Evolutionary conservation across 148 eudicot species (phyloP).

Genomic region (Camellia sinensis): DNA sequence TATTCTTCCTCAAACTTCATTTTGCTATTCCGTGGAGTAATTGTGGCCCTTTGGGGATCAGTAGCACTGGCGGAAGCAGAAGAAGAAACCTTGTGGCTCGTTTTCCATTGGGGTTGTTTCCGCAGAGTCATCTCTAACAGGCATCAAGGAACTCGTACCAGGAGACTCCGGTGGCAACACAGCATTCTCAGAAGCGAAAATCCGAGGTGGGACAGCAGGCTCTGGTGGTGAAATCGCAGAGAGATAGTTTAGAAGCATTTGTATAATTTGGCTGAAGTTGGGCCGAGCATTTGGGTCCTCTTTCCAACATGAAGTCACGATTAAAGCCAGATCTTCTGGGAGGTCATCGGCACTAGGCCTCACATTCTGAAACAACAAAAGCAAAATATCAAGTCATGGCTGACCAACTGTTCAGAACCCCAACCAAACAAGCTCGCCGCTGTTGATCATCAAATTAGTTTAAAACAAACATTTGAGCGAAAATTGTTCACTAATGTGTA

Average conservation of each 20-base stretch:
- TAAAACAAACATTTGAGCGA: too few species aligned
- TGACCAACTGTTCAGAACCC: background rate
- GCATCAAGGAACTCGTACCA: slow-evolving; percentile 82
- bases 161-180: slow-evolving; percentile 86
- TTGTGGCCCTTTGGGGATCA: slow-evolving; percentile 12
- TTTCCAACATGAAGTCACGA: slow-evolving; percentile 84
- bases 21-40: background rate
- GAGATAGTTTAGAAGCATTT: slow-evolving; percentile 70
- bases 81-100: slow-evolving; percentile 55
- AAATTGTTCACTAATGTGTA: too few species aligned
- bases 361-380: slow-evolving; percentile 48
- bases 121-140: slow-evolving; percentile 45
- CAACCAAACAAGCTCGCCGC: background rate
- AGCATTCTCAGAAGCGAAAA: slow-evolving; percentile 63
- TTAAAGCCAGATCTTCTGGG: slow-evolving; percentile 72
- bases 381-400: background rate
- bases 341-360: slow-evolving; percentile 88
- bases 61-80: slow-evolving; percentile 61
- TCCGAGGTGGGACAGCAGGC: slow-evolving; percentile 57
- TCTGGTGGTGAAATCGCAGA: slow-evolving; percentile 53
- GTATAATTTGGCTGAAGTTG: slow-evolving; percentile 77
- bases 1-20: slow-evolving; percentile 4
- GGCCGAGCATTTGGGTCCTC: slow-evolving; percentile 85
- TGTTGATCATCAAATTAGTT: background rate
- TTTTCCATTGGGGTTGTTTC: slow-evolving; percentile 46